phyloP scores from a whole-genome alignment of 768 basidiomycete species.

The Tulasnella sp. region DNA sequence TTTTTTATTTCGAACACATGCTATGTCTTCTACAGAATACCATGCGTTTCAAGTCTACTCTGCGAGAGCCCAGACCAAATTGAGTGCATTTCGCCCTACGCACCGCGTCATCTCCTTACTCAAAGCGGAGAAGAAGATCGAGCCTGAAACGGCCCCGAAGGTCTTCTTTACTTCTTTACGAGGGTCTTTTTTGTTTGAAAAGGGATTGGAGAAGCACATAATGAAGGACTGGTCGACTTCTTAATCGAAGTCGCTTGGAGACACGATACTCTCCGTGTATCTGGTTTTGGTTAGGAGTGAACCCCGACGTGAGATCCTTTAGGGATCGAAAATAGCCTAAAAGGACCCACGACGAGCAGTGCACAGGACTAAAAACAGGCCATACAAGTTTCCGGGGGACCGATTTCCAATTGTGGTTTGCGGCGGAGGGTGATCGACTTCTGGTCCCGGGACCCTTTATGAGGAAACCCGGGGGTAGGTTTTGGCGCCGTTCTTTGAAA shows the following conservation, averaged over 20 bases:
- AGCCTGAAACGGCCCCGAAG: not conserved
- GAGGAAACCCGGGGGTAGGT: not conserved
- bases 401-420: not conserved
- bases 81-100: not conserved
- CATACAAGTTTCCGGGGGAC: not conserved
- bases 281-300: not conserved
- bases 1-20: not conserved
- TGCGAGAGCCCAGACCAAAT: not conserved
- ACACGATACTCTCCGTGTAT: not conserved
- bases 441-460: not conserved
- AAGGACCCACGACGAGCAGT: not conserved
- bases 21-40: constrained; percentile 1
- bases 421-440: not conserved
- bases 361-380: not conserved
- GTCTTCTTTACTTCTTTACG: not conserved
- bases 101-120: not conserved
- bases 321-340: not conserved
- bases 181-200: not conserved
- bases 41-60: not conserved
- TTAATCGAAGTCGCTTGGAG: not conserved
- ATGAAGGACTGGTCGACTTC: constrained; percentile 7
- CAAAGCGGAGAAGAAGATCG: not conserved
- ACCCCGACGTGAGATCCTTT: not conserved
- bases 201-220: not conserved
- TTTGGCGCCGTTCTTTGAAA: not conserved